Evolutionary conservation across 192 early-diverging fungal genomes (phyloP).

Genomic region (Backusella liffmaniae): DNA sequence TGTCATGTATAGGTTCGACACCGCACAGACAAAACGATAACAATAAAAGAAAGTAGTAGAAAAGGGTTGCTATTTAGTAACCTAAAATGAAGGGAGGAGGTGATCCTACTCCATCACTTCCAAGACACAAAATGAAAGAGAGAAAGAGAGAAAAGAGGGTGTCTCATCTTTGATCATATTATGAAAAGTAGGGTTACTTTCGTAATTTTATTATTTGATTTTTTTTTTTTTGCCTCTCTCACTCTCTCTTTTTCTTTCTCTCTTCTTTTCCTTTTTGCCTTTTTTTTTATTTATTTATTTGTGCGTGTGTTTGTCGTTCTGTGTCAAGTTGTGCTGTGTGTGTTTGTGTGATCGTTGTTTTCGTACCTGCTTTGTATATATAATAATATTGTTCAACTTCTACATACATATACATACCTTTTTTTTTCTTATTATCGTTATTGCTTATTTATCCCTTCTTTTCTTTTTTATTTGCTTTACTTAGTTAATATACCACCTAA

Average conservation of each 20-base stretch:
- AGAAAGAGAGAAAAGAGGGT: neutral
- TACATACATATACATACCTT: conserved; percentile 1
- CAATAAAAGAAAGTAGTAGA: neutral
- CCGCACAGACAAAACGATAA: neutral
- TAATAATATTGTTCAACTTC: neutral
- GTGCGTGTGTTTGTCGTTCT: neutral
- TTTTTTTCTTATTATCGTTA: neutral
- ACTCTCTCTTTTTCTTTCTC: neutral
- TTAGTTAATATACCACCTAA: neutral
- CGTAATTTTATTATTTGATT: neutral
- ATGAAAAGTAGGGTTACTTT: neutral
- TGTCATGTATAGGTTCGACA: neutral
- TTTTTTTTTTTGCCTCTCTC: neutral
- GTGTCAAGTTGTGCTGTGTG: neutral
- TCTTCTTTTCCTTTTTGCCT: neutral
- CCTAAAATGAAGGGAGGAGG: neutral
- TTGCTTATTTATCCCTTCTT: neutral
- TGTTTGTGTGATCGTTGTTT: neutral
- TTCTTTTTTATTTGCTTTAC: neutral
- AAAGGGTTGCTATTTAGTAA: neutral
- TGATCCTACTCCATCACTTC: neutral
- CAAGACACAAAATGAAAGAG: neutral
- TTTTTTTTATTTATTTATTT: neutral
- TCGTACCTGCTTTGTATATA: neutral
- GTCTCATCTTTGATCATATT: neutral